Conservation (phyloP, 2,329 filamentous ascomycete species). For the Aschersonia sp. region DNA sequence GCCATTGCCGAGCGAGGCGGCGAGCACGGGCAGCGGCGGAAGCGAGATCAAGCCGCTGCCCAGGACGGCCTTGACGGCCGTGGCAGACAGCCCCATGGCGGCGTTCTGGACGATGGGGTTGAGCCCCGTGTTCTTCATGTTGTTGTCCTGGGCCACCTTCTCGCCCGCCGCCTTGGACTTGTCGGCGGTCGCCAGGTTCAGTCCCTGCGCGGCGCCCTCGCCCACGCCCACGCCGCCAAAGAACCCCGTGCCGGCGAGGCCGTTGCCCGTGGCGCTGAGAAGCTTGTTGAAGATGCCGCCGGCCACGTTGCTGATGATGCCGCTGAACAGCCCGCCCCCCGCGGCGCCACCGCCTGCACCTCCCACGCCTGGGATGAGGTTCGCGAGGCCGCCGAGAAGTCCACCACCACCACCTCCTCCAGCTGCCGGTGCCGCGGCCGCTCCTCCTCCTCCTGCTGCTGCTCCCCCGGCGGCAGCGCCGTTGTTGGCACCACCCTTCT, state of each 20-base stretch:
- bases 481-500: neutral
- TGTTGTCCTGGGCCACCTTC: conserved; percentile 12
- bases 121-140: conserved; percentile 13
- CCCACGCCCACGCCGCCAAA: conserved; percentile 13
- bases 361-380: neutral
- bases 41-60: conserved; percentile 5
- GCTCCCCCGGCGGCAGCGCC: neutral
- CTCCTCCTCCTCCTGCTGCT: neutral
- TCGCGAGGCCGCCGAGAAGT: neutral
- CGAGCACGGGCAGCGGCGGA: conserved; percentile 6
- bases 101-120: conserved; percentile 15
- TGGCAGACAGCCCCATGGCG: conserved; percentile 13
- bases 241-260: conserved; percentile 6
- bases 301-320: conserved; percentile 2
- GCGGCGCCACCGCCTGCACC: neutral
- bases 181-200: conserved; percentile 7
- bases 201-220: conserved; percentile 10
- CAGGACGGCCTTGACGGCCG: conserved; percentile 12
- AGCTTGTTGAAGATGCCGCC: conserved; percentile 1
- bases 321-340: neutral
- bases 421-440: neutral
- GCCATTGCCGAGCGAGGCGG: conserved; percentile 9
- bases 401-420: neutral
- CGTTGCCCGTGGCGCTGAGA: conserved; percentile 1
- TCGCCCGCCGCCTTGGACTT: conserved; percentile 5